Conservation (phyloP, 1,284 basidiomycete species). For the Volvariella volvacea region DNA sequence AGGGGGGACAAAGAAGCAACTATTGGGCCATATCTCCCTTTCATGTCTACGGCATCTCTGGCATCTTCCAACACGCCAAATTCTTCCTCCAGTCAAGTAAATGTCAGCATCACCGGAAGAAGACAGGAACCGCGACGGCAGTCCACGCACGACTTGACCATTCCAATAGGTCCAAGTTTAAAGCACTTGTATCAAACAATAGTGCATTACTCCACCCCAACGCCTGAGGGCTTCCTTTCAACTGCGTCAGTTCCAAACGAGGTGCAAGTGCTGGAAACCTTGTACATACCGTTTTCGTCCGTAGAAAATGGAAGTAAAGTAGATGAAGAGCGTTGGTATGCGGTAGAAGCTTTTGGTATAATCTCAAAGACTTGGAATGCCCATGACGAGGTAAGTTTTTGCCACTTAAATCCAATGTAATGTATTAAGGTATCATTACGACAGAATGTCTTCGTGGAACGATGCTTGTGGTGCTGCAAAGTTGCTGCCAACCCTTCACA, state of each 20-base stretch:
- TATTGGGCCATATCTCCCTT: conserved; percentile 36
- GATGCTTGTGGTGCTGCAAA: conserved; percentile 63
- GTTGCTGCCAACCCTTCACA: conserved; percentile 37
- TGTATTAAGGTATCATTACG: conserved; percentile 2
- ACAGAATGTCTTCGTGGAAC: conserved; percentile 43
- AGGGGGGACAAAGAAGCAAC: conserved; percentile 23
- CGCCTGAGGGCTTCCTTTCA: conserved; percentile 20
- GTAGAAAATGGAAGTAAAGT: conserved; percentile 23
- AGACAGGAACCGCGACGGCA: conserved; percentile 27
- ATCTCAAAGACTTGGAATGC: conserved; percentile 50
- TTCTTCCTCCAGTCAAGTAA: conserved; percentile 10
- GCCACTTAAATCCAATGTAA: not conserved
- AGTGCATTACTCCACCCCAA: conserved; percentile 33
- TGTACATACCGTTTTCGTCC: conserved; percentile 49
- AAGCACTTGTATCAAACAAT: conserved; percentile 34
- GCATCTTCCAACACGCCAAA: conserved; percentile 18
- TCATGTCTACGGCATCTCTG: conserved; percentile 38
- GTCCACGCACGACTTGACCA: conserved; percentile 28
- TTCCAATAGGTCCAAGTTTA: conserved; percentile 25
- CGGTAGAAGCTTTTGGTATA: conserved; percentile 56
- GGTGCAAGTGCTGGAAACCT: conserved; percentile 46
- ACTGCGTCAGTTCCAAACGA: conserved; percentile 44
- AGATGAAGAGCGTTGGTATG: conserved; percentile 47
- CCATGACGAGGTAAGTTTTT: conserved; percentile 38
- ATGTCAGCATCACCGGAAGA: conserved; percentile 17